Conservation (phyloP, 257 asterid species). For the Solanum tarijense region DNA sequence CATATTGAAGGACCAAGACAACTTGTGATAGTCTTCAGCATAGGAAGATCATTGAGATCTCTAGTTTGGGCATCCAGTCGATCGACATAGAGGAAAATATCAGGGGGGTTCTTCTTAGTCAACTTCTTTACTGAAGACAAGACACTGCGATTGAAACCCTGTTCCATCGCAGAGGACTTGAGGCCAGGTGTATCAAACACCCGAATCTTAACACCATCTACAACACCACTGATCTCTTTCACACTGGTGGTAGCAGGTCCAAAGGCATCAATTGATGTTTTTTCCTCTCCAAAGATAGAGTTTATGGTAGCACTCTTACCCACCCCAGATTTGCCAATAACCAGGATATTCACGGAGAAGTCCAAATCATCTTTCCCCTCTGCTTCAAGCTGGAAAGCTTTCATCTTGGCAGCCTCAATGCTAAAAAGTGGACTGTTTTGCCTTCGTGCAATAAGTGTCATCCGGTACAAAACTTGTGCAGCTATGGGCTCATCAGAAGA, state of each 20-base stretch:
- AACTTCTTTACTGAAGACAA: constrained; percentile 50
- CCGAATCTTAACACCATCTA: constrained; percentile 70
- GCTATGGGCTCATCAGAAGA: constrained; percentile 74
- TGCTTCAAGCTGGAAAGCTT: constrained; percentile 62
- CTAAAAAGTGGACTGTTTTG: constrained; percentile 53
- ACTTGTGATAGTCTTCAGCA: constrained; percentile 54
- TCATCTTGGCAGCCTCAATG: constrained; percentile 67
- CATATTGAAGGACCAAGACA: constrained; percentile 68
- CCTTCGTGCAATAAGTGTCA: constrained; percentile 74
- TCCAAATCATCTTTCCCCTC: constrained; percentile 45
- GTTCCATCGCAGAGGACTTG: constrained; percentile 63
- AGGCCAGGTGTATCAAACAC: constrained; percentile 89
- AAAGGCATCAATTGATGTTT: constrained; percentile 58
- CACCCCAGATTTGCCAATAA: constrained; percentile 87
- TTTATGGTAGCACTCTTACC: constrained; percentile 92
- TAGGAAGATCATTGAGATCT: constrained; percentile 85
- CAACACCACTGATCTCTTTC: constrained; percentile 39
- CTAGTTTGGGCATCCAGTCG: constrained; percentile 79
- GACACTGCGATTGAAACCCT: constrained; percentile 49
- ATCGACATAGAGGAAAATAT: constrained; percentile 81
- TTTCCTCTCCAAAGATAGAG: constrained; percentile 73
- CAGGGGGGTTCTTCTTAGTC: constrained; percentile 71
- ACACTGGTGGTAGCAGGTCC: constrained; percentile 53
- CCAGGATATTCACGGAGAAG: constrained; percentile 67
- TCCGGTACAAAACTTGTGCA: constrained; percentile 71